Evolutionary conservation across 257 asterid genomes (phyloP).

Genomic region (Solanum pimpinellifolium): DNA sequence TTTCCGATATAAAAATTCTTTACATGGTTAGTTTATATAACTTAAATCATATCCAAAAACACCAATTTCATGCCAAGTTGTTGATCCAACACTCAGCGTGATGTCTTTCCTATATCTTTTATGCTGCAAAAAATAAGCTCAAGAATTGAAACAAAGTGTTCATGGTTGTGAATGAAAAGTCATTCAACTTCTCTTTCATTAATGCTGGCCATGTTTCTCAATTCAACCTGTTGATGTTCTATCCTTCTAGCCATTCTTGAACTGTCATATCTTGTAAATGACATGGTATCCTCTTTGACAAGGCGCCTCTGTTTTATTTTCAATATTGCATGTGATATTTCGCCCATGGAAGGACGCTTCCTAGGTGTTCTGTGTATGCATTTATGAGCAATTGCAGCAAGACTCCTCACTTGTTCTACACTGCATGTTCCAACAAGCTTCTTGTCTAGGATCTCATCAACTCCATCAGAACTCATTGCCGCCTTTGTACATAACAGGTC

Average conservation of each 20-base stretch:
- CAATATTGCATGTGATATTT: slow-evolving; percentile 68
- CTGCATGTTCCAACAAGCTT: slow-evolving; percentile 58
- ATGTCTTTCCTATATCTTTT: neutral
- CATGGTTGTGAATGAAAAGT: neutral
- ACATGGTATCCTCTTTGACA: slow-evolving; percentile 51
- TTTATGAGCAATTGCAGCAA: slow-evolving; percentile 64
- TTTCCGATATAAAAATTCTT: neutral
- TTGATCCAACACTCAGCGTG: neutral
- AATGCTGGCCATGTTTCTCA: slow-evolving; percentile 46
- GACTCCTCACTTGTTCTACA: slow-evolving; percentile 54
- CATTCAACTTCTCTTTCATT: slow-evolving; percentile 23
- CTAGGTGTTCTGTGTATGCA: slow-evolving; percentile 59
- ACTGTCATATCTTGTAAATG: slow-evolving; percentile 46
- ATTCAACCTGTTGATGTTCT: slow-evolving; percentile 61
- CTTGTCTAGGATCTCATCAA: slow-evolving; percentile 80
- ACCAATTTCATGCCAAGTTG: neutral
- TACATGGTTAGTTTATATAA: neutral
- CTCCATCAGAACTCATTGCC: slow-evolving; percentile 77
- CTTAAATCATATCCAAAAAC: neutral
- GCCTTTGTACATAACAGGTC: slow-evolving; percentile 33
- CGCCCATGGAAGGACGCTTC: slow-evolving; percentile 73
- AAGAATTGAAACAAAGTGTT: neutral
- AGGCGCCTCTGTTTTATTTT: slow-evolving; percentile 58
- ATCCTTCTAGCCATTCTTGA: slow-evolving; percentile 59
- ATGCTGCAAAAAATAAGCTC: neutral